These are phyloP conservation scores for Thielaviopsis ethacetica DNA, from an alignment of 2,329 filamentous ascomycete species.

Conservation along the genomic window DNA sequence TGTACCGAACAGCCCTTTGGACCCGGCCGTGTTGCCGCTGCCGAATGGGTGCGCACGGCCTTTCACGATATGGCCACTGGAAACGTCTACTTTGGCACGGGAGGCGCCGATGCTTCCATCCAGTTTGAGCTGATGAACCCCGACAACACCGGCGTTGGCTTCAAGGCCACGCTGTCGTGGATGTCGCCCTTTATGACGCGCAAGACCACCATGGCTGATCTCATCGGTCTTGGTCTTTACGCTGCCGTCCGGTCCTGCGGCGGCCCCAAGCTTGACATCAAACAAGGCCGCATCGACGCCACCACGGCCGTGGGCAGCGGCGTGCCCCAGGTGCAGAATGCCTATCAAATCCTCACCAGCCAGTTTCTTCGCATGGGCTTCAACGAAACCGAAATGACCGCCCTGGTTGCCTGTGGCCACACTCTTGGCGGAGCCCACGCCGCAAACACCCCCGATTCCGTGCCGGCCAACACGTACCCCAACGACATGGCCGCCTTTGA, in stretches of 20 bases:
- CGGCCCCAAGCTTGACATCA: constrained; percentile 36
- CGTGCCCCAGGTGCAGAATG: constrained; percentile 42
- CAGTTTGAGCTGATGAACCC: constrained; percentile 38
- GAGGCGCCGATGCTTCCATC: constrained; percentile 43
- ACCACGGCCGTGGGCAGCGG: constrained; percentile 28
- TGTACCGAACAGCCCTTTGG: constrained; percentile 37
- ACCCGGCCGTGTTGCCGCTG: constrained; percentile 39
- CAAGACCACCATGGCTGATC: constrained; percentile 35
- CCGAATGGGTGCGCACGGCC: constrained; percentile 43
- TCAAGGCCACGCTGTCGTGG: constrained; percentile 34
- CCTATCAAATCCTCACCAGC: constrained; percentile 30
- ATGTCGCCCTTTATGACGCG: constrained; percentile 36
- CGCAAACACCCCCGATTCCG: constrained; percentile 35
- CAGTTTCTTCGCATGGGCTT: constrained; percentile 45
- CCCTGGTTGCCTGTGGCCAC: constrained; percentile 44
- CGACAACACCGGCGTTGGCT: constrained; percentile 41
- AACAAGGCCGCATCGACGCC: constrained; percentile 38
- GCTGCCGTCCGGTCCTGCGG: constrained; percentile 42
- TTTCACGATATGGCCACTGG: constrained; percentile 47
- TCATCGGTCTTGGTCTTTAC: constrained; percentile 42
- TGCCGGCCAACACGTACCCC: constrained; percentile 25
- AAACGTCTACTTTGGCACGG: constrained; percentile 28
- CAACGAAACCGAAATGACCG: constrained; percentile 39
- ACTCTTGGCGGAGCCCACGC: constrained; percentile 43
- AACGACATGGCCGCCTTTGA: constrained; percentile 32